A percentile compares a stretch with the other conserved stretches of the same genome.
Evolutionary conservation across 1,139 yeast genomes (phyloP).

Genomic region (Maudiozyma humilis): DNA sequence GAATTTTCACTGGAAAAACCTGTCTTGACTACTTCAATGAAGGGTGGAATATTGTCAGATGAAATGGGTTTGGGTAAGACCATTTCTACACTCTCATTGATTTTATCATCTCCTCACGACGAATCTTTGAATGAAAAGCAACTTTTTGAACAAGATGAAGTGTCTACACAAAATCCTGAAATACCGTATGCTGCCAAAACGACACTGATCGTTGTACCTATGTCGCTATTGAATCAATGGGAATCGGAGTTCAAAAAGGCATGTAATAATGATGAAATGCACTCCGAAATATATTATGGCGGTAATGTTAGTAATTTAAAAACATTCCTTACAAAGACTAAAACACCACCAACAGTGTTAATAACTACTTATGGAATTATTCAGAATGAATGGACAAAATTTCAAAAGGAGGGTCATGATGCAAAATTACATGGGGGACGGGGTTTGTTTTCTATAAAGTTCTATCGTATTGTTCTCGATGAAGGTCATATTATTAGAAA

Average conservation of each 20-base stretch:
- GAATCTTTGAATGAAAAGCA: conserved; percentile 13
- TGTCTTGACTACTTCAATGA: conserved; percentile 44
- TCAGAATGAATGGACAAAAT: conserved; percentile 54
- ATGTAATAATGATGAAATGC: conserved; percentile 40
- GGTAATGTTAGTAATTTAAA: conserved; percentile 45
- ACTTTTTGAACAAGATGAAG: conserved; percentile 6
- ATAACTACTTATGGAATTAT: conserved; percentile 87
- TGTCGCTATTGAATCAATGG: conserved; percentile 90
- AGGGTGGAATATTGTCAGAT: conserved; percentile 92
- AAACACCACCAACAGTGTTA: conserved; percentile 58
- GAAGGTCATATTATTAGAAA: conserved; percentile 91
- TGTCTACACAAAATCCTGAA: conserved; percentile 1
- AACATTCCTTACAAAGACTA: conserved; percentile 20
- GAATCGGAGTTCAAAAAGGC: conserved; percentile 65
- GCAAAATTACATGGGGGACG: conserved; percentile 15
- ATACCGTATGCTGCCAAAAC: conserved; percentile 56
- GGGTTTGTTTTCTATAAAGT: conserved; percentile 68
- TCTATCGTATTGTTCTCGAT: conserved; percentile 73
- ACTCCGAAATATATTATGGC: conserved; percentile 66
- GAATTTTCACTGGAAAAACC: conserved; percentile 69
- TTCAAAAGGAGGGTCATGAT: conserved; percentile 8
- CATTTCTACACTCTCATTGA: conserved; percentile 67
- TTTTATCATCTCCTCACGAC: conserved; percentile 58
- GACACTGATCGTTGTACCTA: conserved; percentile 80
- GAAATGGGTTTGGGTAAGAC: conserved; percentile 97